Evolutionary conservation across 768 basidiomycete genomes (phyloP).

Genomic region (Agaricus subrufescens): DNA sequence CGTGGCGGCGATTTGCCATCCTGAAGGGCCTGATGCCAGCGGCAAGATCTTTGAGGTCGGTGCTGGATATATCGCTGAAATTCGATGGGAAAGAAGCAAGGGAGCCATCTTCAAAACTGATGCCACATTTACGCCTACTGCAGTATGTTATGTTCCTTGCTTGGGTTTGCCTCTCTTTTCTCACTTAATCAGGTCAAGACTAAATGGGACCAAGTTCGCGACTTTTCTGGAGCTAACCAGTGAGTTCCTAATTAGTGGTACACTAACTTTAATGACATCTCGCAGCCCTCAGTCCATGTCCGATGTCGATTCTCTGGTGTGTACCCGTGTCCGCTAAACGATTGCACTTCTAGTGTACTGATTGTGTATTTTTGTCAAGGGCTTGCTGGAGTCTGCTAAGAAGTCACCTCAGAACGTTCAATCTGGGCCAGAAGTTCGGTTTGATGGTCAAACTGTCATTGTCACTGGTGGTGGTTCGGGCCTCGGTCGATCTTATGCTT

Average conservation of each 20-base stretch:
- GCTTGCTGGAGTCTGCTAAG: conserved; percentile 60
- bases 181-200: conserved; percentile 57
- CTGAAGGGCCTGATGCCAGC: conserved; percentile 72
- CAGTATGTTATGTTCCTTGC: conserved; percentile 43
- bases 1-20: conserved; percentile 83
- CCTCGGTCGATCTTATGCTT: conserved; percentile 86
- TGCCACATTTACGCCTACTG: conserved; percentile 87
- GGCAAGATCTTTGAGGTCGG: conserved; percentile 91
- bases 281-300: conserved; percentile 58
- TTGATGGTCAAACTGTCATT: conserved; percentile 87
- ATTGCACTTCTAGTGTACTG: neutral
- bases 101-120: conserved; percentile 91
- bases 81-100: conserved; percentile 89
- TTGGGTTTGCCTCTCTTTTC: neutral
- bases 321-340: conserved; percentile 4
- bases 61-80: conserved; percentile 86
- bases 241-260: conserved; percentile 29
- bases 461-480: conserved; percentile 95
- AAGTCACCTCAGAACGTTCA: conserved; percentile 65
- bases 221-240: conserved; percentile 73
- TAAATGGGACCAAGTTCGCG: conserved; percentile 76
- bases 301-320: conserved; percentile 59
- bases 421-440: conserved; percentile 65
- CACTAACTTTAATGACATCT: conserved; percentile 11
- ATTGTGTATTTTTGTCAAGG: conserved; percentile 21